Evolutionary conservation across 192 early-diverging fungal genomes (phyloP).

Genomic region (Gigaspora rosea): DNA sequence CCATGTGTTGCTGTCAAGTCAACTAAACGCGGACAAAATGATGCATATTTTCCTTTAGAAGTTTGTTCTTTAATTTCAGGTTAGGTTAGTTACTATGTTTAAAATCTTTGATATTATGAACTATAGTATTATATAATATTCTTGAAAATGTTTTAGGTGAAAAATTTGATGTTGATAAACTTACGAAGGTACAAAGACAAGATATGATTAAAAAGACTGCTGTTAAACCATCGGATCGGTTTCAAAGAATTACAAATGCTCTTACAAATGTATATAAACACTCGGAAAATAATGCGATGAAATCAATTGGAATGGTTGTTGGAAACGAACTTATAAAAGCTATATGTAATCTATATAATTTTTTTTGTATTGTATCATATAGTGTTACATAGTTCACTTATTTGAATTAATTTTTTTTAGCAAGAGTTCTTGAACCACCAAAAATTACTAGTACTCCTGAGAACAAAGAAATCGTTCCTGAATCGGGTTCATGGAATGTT

Average conservation of each 20-base stretch:
- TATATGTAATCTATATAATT: background rate
- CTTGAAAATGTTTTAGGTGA: background rate
- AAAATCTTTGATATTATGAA: background rate
- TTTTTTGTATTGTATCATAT: background rate
- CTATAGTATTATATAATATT: background rate
- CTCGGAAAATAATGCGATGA: background rate
- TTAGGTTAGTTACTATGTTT: background rate
- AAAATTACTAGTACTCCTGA: background rate
- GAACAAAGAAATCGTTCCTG: background rate
- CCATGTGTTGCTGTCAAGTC: slow-evolving; percentile 51
- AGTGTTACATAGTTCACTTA: background rate
- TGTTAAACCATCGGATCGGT: background rate
- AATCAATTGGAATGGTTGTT: background rate
- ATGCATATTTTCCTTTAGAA: slow-evolving; percentile 79
- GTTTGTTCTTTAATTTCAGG: slow-evolving; percentile 81
- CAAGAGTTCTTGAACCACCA: background rate
- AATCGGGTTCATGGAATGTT: background rate
- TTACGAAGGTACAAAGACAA: background rate
- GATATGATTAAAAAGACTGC: background rate
- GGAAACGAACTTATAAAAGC: background rate
- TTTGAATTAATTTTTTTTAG: background rate
- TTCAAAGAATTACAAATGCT: background rate
- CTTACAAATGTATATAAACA: background rate
- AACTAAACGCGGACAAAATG: slow-evolving; percentile 41
- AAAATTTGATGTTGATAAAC: background rate